phyloP scores from a whole-genome alignment of 1,284 basidiomycete species.

The Papiliotrema nemorosa region DNA sequence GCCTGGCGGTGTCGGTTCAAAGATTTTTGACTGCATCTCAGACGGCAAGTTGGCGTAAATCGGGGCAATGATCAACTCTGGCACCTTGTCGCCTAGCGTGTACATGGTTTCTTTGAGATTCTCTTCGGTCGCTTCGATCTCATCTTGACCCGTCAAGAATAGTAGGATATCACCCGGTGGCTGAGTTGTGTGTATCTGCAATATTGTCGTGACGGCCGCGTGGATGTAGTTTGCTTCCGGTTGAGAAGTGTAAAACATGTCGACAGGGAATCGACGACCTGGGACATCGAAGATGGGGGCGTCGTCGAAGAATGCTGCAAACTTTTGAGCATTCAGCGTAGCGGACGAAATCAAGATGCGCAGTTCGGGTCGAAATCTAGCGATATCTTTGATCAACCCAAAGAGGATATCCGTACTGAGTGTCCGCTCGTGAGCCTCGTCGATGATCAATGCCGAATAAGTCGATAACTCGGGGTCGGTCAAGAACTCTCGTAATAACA shows the following conservation, averaged over 20 bases:
- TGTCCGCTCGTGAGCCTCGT: constrained; percentile 94
- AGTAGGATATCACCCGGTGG: constrained; percentile 98
- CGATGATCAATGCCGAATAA: constrained; percentile 89
- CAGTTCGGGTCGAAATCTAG: constrained; percentile 90
- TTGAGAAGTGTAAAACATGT: constrained; percentile 96
- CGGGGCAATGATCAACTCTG: constrained; percentile 90
- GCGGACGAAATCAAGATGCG: constrained; percentile 88
- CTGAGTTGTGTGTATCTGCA: constrained; percentile 98
- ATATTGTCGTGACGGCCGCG: constrained; percentile 96
- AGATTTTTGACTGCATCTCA: constrained; percentile 99
- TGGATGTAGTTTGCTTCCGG: constrained; percentile 98
- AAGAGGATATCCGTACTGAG: constrained; percentile 95
- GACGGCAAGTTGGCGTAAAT: constrained; percentile 98
- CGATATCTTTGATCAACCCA: constrained; percentile 96
- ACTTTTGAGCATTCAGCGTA: constrained; percentile 95
- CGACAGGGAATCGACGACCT: constrained; percentile 94
- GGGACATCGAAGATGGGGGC: constrained; percentile 94
- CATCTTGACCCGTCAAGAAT: constrained; percentile 98
- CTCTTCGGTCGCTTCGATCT: constrained; percentile 96
- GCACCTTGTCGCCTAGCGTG: constrained; percentile 91
- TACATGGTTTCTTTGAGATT: constrained; percentile 92
- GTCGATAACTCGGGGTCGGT: constrained; percentile 92
- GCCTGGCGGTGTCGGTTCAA: constrained; percentile 95
- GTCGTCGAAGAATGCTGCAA: constrained; percentile 90
- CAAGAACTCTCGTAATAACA: constrained; percentile 93